Percentiles rank a stretch among this genome's conserved stretches.
phyloP scores from a whole-genome alignment of 1,284 basidiomycete species.

The Pseudomicrostroma phylloplanum region DNA sequence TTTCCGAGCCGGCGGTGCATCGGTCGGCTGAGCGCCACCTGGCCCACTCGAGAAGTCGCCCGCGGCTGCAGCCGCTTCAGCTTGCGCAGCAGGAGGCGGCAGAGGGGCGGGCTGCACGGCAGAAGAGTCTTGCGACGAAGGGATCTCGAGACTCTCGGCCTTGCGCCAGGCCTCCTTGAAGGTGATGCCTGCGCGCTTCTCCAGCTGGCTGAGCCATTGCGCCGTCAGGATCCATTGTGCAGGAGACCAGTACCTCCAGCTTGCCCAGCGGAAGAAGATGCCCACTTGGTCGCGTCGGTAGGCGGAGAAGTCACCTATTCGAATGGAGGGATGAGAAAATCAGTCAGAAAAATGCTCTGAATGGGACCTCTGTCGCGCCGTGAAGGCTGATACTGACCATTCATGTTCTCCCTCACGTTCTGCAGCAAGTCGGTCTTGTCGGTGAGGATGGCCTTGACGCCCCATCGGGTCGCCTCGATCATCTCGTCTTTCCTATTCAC shows the following conservation, averaged over 20 bases:
- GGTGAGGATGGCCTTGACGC: constrained; percentile 79
- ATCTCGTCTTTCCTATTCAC: constrained; percentile 86
- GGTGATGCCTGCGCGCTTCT: constrained; percentile 32
- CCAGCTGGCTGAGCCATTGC: constrained; percentile 32
- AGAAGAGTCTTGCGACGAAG: not conserved
- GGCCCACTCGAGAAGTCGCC: not conserved
- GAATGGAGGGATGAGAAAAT: not conserved
- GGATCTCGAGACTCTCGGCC: not conserved
- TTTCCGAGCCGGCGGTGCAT: too few relatives aligned
- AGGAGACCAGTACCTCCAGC: constrained; percentile 36
- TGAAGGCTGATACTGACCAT: constrained; percentile 54
- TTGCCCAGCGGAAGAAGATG: constrained; percentile 44
- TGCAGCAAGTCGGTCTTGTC: constrained; percentile 74
- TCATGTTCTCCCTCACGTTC: constrained; percentile 63
- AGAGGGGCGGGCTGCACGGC: not conserved
- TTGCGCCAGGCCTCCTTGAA: constrained; percentile 46
- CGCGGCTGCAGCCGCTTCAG: not conserved
- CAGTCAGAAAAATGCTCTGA: not conserved
- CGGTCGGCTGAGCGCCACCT: too few relatives aligned
- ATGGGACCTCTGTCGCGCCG: not conserved
- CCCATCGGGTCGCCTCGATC: constrained; percentile 93
- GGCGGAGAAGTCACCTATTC: constrained; percentile 22
- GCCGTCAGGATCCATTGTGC: constrained; percentile 36
- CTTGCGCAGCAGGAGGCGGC: not conserved
- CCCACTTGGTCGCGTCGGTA: constrained; percentile 36